Percentiles rank a stretch among this genome's conserved stretches.
These are phyloP conservation scores for Boletales sp. DNA, from an alignment of 768 basidiomycete species.

Conservation along the genomic window DNA sequence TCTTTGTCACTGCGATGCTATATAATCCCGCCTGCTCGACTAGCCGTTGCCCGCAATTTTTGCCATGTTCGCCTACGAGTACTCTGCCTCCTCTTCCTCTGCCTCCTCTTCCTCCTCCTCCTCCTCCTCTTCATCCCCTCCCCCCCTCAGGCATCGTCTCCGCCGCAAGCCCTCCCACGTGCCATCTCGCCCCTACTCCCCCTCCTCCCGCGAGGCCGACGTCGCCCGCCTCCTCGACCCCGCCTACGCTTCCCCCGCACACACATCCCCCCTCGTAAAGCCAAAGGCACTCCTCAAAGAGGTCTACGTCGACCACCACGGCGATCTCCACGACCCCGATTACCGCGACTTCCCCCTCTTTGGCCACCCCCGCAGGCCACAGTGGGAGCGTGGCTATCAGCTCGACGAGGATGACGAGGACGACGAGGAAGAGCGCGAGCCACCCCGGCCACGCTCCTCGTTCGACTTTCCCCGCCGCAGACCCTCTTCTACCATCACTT, in stretches of 20 bases:
- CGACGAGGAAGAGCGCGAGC: constrained; percentile 26
- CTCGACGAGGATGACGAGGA: constrained; percentile 21
- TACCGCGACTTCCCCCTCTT: constrained; percentile 58
- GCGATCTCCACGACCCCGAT: constrained; percentile 66
- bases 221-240: constrained; percentile 65
- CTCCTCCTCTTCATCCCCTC: constrained; percentile 14
- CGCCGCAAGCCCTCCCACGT: constrained; percentile 19
- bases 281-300: constrained; percentile 16
- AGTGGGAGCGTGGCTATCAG: constrained; percentile 33
- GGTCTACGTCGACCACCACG: constrained; percentile 58
- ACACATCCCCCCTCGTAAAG: constrained; percentile 21
- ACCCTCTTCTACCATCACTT: constrained; percentile 22
- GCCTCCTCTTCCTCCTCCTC: no score
- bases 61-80: constrained; percentile 18
- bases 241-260: constrained; percentile 43
- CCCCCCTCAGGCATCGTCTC: constrained; percentile 21
- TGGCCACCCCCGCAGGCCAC: constrained; percentile 23
- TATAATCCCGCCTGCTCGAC: constrained; percentile 24
- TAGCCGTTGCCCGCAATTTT: constrained; percentile 9
- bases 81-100: constrained; percentile 14
- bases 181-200: constrained; percentile 28
- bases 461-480: constrained; percentile 21
- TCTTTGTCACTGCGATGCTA: constrained; percentile 25
- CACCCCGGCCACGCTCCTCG: constrained; percentile 12
- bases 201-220: constrained; percentile 43